A percentile compares a stretch with the other conserved stretches of the same genome.
Evolutionary conservation across 1,139 yeast genomes (phyloP).

Genomic region (Yamadazyma trypodendri): DNA sequence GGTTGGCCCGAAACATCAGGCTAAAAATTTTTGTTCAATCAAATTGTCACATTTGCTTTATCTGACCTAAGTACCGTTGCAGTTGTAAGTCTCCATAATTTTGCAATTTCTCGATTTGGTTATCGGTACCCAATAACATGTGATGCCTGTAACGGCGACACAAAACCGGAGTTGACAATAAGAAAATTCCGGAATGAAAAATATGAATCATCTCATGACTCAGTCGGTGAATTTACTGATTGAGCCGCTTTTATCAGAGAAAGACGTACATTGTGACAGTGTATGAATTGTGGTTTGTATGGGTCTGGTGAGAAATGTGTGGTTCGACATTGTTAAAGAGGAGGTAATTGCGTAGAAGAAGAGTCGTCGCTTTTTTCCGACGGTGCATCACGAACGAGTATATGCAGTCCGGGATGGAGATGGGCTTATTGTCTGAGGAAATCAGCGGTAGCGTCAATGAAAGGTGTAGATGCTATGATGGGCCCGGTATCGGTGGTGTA

Average conservation of each 20-base stretch:
- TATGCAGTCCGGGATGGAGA: too few species aligned
- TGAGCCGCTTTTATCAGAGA: neutral
- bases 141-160: slow-evolving; percentile 16
- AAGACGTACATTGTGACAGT: too few species aligned
- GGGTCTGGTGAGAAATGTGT: too few species aligned
- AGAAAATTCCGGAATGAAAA: neutral
- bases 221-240: neutral
- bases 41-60: slow-evolving; percentile 3
- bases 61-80: slow-evolving; percentile 3
- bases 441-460: too few species aligned
- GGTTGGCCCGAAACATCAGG: neutral
- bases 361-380: too few species aligned
- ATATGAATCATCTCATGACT: slow-evolving; percentile 1
- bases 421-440: too few species aligned
- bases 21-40: neutral
- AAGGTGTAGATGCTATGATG: too few species aligned
- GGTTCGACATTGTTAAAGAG: too few species aligned
- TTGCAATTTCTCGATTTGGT: slow-evolving; percentile 1
- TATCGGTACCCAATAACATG: slow-evolving; percentile 14
- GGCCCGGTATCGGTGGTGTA: too few species aligned
- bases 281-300: too few species aligned
- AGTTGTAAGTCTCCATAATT: neutral
- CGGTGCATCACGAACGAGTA: too few species aligned
- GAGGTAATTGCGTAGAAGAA: too few species aligned
- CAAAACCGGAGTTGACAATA: neutral